phyloP scores from a whole-genome alignment of 148 eudicot species.

The Diospyros kaki region DNA sequence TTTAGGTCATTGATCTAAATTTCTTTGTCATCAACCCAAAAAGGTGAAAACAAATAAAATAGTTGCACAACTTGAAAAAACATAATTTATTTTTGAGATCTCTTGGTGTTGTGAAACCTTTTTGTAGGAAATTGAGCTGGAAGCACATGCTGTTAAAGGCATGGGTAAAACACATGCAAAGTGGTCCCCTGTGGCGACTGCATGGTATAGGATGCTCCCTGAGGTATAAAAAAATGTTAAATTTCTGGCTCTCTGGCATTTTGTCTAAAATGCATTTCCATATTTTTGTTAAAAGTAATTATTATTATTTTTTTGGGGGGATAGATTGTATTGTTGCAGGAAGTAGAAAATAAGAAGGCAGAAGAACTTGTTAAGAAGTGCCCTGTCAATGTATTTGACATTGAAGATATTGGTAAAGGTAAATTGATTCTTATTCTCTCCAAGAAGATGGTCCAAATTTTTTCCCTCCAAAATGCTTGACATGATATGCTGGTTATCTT shows the following conservation, averaged over 20 bases:
- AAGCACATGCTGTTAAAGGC: conserved; percentile 95
- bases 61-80: not conserved
- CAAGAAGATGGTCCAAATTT: not conserved
- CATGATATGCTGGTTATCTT: not conserved
- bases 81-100: not conserved
- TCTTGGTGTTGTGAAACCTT: not conserved
- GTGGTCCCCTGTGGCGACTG: conserved; percentile 99
- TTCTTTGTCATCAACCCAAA: not conserved
- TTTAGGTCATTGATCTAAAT: not conserved
- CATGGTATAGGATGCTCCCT: conserved; percentile 97
- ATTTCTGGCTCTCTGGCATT: not conserved
- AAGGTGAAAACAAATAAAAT: not conserved
- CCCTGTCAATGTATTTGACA: conserved; percentile 73
- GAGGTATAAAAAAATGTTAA: conserved; percentile 46
- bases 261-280: not conserved
- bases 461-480: not conserved
- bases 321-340: conserved; percentile 75
- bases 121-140: conserved; percentile 88
- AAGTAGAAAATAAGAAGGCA: conserved; percentile 53
- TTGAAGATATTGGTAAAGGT: conserved; percentile 82
- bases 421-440: conserved; percentile 9
- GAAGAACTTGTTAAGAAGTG: conserved; percentile 63
- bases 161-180: conserved; percentile 90
- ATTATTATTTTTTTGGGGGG: not conserved
- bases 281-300: not conserved